Conservation (phyloP, 768 basidiomycete species). For the Thelephora ganbajun region DNA sequence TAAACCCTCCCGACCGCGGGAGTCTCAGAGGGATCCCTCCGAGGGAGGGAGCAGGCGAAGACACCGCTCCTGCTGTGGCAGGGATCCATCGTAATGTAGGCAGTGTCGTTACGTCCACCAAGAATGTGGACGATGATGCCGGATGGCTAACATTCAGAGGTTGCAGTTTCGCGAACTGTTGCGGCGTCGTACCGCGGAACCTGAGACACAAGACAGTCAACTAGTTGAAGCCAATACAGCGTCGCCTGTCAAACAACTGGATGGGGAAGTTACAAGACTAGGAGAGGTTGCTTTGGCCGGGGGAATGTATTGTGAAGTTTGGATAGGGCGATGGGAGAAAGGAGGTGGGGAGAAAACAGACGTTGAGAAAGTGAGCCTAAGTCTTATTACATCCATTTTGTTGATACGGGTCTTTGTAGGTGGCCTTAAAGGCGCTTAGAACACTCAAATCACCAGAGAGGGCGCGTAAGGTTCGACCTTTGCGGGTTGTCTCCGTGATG, state of each 20-base stretch:
- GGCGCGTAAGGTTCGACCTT: constrained; percentile 15
- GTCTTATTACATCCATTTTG: background rate
- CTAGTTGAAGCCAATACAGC: no score
- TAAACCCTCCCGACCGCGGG: no score
- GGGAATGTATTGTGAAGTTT: constrained; percentile 43
- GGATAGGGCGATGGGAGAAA: constrained; percentile 32
- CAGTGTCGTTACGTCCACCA: no score
- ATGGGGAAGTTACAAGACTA: constrained; percentile 33
- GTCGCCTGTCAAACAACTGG: constrained; percentile 33
- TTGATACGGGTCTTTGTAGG: constrained; percentile 20
- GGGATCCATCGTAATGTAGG: no score
- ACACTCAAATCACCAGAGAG: constrained; percentile 29
- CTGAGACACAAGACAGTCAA: no score
- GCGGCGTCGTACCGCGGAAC: no score
- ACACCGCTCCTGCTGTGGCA: no score
- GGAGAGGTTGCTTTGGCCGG: constrained; percentile 30
- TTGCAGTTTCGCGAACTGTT: no score
- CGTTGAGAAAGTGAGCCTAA: constrained; percentile 25
- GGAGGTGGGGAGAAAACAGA: constrained; percentile 7
- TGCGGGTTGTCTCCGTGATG: background rate
- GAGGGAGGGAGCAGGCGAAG: no score
- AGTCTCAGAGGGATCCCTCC: no score
- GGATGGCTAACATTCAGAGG: no score
- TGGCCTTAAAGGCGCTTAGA: constrained; percentile 42
- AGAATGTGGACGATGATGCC: no score